phyloP scores from a whole-genome alignment of 23 red algal species.

The Chondrus crispus region DNA sequence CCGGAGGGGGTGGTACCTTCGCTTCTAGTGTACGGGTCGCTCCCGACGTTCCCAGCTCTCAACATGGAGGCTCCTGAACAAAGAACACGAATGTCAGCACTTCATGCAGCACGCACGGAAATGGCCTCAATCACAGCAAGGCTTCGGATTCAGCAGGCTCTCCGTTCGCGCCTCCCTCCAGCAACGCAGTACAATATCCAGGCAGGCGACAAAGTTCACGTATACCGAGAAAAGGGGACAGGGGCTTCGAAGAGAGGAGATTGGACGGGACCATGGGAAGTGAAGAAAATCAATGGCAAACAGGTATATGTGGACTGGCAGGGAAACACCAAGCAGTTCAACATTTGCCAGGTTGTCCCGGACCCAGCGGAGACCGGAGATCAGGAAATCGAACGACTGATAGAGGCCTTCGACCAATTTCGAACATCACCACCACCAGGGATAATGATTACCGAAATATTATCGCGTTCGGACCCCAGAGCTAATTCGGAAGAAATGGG shows the following conservation, averaged over 20 bases:
- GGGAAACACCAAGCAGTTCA: neutral
- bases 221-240: conserved; percentile 11
- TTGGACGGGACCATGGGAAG: no score
- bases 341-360: neutral
- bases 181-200: neutral
- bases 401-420: neutral
- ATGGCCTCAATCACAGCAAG: neutral
- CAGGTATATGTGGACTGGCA: no score
- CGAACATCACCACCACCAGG: neutral
- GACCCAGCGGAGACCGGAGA: neutral
- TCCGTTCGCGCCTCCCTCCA: neutral
- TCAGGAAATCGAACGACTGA: neutral
- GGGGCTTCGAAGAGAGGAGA: no score
- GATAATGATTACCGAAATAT: neutral
- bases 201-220: neutral
- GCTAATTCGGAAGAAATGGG: neutral
- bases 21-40: neutral
- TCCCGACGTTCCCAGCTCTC: neutral
- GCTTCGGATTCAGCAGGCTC: neutral
- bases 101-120: neutral
- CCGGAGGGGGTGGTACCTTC: conserved; percentile 9
- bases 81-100: neutral
- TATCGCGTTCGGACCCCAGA: neutral
- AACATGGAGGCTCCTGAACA: neutral
- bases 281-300: no score